A percentile compares a stretch with the other conserved stretches of the same genome.
Conservation (phyloP, 2,329 filamentous ascomycete genomes). For the Colletotrichum lini region DNA sequence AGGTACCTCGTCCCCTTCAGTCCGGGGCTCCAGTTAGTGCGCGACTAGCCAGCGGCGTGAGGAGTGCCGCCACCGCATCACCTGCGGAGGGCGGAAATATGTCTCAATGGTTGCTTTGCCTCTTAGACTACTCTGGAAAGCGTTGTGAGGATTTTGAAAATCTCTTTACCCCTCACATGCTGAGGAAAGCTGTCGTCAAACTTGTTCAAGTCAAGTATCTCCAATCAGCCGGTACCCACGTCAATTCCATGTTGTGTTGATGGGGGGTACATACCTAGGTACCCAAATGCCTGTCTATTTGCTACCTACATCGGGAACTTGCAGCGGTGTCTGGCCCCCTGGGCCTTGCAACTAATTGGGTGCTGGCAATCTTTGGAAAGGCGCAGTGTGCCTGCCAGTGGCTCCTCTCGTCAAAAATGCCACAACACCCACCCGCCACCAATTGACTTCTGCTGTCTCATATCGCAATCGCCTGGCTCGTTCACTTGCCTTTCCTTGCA, state of each 20-base stretch:
- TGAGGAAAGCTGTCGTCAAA: no score
- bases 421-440: constrained; percentile 27
- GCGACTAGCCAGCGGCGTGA: not conserved
- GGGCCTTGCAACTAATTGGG: constrained; percentile 22
- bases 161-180: not conserved
- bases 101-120: not conserved
- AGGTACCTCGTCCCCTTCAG: constrained; percentile 28
- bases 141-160: not conserved
- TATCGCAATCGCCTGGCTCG: constrained; percentile 36
- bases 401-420: constrained; percentile 9
- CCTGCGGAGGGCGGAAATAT: not conserved
- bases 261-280: constrained; percentile 15
- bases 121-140: not conserved
- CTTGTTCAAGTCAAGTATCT: not conserved
- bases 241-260: constrained; percentile 16
- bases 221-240: constrained; percentile 18
- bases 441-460: constrained; percentile 34
- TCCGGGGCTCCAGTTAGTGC: constrained; percentile 33
- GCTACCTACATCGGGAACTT: constrained; percentile 38
- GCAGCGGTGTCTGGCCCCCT: constrained; percentile 29
- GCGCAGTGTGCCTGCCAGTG: not conserved
- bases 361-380: constrained; percentile 2
- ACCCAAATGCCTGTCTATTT: constrained; percentile 32
- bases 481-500: constrained; percentile 6
- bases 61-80: constrained; percentile 29